Evolutionary conservation across 768 basidiomycete genomes (phyloP), one percentile per base, ranked within the genome.

Genomic region (Trichaptum fuscoviolaceum): DNA sequence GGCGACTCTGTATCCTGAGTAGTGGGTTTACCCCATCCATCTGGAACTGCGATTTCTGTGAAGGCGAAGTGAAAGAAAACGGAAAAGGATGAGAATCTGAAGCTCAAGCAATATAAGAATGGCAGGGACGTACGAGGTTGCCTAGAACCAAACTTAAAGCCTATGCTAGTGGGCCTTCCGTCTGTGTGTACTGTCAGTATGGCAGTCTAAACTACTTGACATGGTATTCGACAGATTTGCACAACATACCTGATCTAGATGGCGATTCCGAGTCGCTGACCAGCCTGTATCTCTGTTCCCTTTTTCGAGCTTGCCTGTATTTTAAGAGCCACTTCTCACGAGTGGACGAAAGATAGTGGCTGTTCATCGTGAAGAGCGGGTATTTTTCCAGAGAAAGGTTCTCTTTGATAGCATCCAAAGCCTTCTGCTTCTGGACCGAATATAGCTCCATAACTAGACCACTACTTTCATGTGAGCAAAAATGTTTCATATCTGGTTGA

Each of bases 301-400:
- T 24, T 30, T 25, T 65, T 12, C 65, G 57, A 24, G 52, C 63
- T 15, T 58, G 66, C 17, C 62, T 67, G 63, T 73, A 74, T 7
- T 67, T 65, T 0, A 62, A 58, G 7, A 75, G 69, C 66, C 68
- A 74, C 57, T 69, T 71, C 34, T 69, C 67, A n/a, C 70, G 69
- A 35, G 68, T 64, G 1, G 67, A 23, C 6, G 64, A 35, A 27
- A 73, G 69, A 61, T 75, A 74, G 34, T 71, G 71, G 20, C 30
- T 17, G 63, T 77, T 77, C 52, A 72, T 77, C 2, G 82, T 84
- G 65, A 77, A 84, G 8, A 73, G 68, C 0, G 82, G 82, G 7
- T 68, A 35, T 1, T 36, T 67, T 71, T 87, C 86, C 3, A 83
- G 68, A 4, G 67, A 64, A 7, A 83, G 69, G 2, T 79, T 71